Evolutionary conservation across 176 grass and related monocot genomes (phyloP).

Genomic region (Ananas comosus): DNA sequence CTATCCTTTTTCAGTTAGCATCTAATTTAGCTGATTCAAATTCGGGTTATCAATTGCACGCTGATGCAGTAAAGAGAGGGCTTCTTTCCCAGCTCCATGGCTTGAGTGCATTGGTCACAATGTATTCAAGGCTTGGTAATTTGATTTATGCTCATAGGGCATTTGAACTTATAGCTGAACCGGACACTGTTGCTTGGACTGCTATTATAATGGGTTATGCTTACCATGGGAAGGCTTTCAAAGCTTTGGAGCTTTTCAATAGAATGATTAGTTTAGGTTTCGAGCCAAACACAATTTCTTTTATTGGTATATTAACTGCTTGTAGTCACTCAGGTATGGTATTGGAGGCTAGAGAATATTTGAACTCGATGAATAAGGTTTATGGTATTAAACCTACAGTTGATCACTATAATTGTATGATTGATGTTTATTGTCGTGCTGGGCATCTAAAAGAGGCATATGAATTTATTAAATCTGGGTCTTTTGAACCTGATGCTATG

Average conservation of each 20-base stretch:
- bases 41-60: constrained; percentile 24
- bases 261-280: constrained; percentile 3
- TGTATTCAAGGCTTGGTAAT: constrained; percentile 21
- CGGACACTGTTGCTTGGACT: constrained; percentile 22
- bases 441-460: constrained; percentile 9
- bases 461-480: constrained; percentile 16
- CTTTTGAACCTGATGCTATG: constrained; percentile 16
- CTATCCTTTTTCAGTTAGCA: constrained; percentile 17
- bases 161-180: constrained; percentile 15
- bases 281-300: constrained; percentile 16
- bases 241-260: constrained; percentile 19
- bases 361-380: constrained; percentile 10
- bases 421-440: constrained; percentile 26
- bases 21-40: constrained; percentile 14
- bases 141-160: constrained; percentile 15
- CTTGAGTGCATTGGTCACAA: constrained; percentile 16
- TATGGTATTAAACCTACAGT: constrained; percentile 2
- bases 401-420: constrained; percentile 19
- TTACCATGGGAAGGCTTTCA: constrained; percentile 11
- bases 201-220: constrained; percentile 15
- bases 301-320: constrained; percentile 20
- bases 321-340: constrained; percentile 17
- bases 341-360: constrained; percentile 12
- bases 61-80: constrained; percentile 22
- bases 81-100: constrained; percentile 13